Conservation (phyloP, 306 rosid genomes). For the Prunus kanzakura region DNA sequence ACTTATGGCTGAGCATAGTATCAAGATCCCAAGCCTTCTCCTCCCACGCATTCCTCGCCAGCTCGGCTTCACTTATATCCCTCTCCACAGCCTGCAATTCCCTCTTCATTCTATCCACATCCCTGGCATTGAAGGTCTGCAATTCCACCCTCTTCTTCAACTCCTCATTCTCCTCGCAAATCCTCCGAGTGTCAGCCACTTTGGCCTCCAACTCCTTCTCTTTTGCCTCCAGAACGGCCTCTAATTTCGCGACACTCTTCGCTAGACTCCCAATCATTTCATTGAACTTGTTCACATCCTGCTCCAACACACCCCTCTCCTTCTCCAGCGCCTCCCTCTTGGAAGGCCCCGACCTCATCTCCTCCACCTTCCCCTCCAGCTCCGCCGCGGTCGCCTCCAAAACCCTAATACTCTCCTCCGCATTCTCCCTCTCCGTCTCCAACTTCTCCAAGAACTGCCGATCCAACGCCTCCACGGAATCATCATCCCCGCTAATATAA, state of each 20-base stretch:
- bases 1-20: constrained; percentile 37
- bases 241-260: constrained; percentile 32
- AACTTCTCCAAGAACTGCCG: constrained; percentile 35
- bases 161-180: constrained; percentile 65
- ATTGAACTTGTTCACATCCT: constrained; percentile 71
- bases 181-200: constrained; percentile 40
- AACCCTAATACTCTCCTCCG: constrained; percentile 30
- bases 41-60: constrained; percentile 68
- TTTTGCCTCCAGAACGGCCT: constrained; percentile 53
- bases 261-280: constrained; percentile 47
- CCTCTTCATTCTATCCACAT: constrained; percentile 87
- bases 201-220: constrained; percentile 64
- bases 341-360: constrained; percentile 42
- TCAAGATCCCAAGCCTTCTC: constrained; percentile 79
- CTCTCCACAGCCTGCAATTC: constrained; percentile 89
- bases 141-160: constrained; percentile 60
- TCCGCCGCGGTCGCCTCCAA: constrained; percentile 12
- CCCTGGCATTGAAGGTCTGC: constrained; percentile 69
- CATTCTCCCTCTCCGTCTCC: constrained; percentile 38
- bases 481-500: constrained; percentile 63
- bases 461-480: constrained; percentile 52
- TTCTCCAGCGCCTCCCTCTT: constrained; percentile 59
- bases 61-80: constrained; percentile 65
- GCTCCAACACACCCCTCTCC: constrained; percentile 54
- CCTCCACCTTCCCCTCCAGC: constrained; percentile 41